Evolutionary conservation across 345 rosid genomes (phyloP), one percentile per base, ranked within the genome.

Genomic region (Eutrema yunnanense): DNA sequence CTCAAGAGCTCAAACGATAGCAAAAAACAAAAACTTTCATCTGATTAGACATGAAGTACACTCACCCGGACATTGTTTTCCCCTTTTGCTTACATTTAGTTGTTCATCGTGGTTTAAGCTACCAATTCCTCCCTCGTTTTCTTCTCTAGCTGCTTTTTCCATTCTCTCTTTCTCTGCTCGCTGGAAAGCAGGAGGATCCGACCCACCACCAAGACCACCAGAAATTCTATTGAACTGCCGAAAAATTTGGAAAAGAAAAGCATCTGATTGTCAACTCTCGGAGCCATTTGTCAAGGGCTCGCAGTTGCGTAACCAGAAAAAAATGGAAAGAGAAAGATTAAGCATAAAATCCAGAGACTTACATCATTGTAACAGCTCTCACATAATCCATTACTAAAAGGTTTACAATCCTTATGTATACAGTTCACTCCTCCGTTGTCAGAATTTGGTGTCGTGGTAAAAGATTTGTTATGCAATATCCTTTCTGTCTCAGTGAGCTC

Each of bases 101-200:
- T 60, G 70, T 62, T 73, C 38, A 59, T 37, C 30, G 32, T 41
- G 58, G 33, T 62, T 42, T 14, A 53, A 63, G 76, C 51, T 71
- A 42, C 78, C 69, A 79, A 32, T 67, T 74, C 75, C 58, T 70
- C 81, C 84, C 55, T 79, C 49, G 41, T 76, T 78, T 73, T 82
- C 83, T 65, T 67, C 81, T 5, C 73, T 27, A 65, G 84, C 74
- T 70, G 66, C 72, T 61, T 77, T 78, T 27, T 69, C 85, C 74
- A 75, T 75, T 78, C 91, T 82, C 82, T 85, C 89, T 83, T 72
- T 79, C 82, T 86, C 92, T 55, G 96, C 96, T 60, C 75, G 84
- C 74, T 88, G 96, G 79, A 89, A 94, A 75, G 97, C 92, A 44
- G 97, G 96, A 82, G 96, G 95, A 84, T 91, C 87, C 53, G 83